Conservation (phyloP, 1,284 basidiomycete genomes). For the Boletus holoroseus region DNA sequence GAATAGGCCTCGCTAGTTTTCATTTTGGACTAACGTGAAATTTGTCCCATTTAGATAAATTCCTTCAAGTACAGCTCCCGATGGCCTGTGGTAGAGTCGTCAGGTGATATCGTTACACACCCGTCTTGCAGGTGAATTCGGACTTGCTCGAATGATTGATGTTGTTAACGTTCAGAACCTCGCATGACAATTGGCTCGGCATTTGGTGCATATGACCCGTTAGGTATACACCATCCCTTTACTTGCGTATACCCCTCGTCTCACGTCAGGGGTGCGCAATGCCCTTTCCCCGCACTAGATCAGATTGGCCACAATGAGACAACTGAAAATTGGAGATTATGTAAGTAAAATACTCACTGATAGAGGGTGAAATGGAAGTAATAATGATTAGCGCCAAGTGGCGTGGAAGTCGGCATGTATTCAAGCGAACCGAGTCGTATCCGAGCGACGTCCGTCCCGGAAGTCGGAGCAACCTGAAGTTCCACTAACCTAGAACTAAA, state of each 20-base stretch:
- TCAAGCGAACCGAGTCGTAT: not conserved
- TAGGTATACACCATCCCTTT: not conserved
- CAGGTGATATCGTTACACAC: too few relatives aligned
- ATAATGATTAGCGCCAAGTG: not conserved
- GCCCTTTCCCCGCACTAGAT: not conserved
- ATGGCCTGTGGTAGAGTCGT: not conserved
- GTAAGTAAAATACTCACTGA: not conserved
- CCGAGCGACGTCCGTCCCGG: too few relatives aligned
- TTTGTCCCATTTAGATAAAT: too few relatives aligned
- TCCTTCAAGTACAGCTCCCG: not conserved
- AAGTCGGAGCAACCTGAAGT: too few relatives aligned
- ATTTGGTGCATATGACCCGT: not conserved
- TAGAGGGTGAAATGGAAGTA: not conserved
- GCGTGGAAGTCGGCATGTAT: not conserved
- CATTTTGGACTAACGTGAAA: too few relatives aligned
- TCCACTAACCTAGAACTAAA: not conserved
- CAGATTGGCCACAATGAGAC: not conserved
- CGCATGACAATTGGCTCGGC: not conserved
- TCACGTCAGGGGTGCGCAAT: not conserved
- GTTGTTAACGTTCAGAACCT: not conserved
- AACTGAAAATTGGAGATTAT: not conserved
- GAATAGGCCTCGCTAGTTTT: too few relatives aligned
- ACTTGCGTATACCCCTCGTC: too few relatives aligned
- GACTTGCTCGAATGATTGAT: not conserved
- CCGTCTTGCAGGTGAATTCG: too few relatives aligned